phyloP scores from a whole-genome alignment of 1,284 basidiomycete species.

The Thelephora terrestris region DNA sequence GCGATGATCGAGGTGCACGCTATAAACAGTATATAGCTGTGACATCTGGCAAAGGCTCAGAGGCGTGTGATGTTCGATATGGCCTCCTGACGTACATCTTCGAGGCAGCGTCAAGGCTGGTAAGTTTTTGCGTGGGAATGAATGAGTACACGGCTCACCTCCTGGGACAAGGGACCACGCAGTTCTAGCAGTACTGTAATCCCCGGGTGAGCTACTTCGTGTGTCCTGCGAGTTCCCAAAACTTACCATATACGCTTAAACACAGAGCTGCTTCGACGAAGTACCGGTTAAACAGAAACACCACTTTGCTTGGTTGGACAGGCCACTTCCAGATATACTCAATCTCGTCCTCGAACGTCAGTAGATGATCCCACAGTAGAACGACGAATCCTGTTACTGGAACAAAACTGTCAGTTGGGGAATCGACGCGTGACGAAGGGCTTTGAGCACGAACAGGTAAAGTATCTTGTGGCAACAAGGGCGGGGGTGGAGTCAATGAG shows the following conservation, averaged over 20 bases:
- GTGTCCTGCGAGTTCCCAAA: too few species aligned
- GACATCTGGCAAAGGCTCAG: neutral
- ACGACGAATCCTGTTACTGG: slow-evolving; percentile 21
- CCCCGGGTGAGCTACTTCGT: neutral
- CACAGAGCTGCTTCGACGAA: slow-evolving; percentile 30
- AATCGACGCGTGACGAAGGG: neutral
- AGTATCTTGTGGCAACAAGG: neutral
- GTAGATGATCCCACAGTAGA: slow-evolving; percentile 38
- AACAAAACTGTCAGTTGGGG: neutral
- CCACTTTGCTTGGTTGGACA: slow-evolving; percentile 29
- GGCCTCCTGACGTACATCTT: neutral
- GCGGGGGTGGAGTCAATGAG: neutral
- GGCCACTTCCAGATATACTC: slow-evolving; percentile 34
- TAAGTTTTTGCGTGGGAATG: neutral
- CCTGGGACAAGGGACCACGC: neutral
- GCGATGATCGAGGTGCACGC: neutral
- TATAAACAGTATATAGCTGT: neutral
- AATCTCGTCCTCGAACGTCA: slow-evolving; percentile 37
- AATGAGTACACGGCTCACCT: neutral
- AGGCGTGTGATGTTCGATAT: neutral
- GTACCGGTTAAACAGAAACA: slow-evolving; percentile 39
- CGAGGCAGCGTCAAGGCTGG: neutral
- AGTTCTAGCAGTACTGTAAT: neutral
- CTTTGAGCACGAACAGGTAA: neutral
- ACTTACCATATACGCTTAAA: slow-evolving; percentile 29